Conservation (phyloP, 2,329 filamentous ascomycete genomes). For the Aspergillus sp. region DNA sequence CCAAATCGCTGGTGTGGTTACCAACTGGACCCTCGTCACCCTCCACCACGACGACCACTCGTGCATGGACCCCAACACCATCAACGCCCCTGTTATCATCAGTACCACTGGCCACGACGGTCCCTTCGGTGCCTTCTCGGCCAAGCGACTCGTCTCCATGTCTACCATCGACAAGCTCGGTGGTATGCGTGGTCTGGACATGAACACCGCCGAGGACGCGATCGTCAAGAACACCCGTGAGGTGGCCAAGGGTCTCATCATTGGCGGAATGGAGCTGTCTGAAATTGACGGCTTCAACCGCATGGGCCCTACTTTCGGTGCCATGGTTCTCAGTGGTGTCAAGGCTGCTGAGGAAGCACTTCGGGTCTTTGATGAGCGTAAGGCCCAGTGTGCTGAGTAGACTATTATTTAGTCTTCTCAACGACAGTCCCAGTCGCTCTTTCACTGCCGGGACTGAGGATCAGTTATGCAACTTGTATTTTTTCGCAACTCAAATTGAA, state of each 20-base stretch:
- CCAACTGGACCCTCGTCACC: constrained; percentile 91
- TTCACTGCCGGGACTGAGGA: constrained; percentile 1
- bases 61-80: constrained; percentile 97
- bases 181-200: constrained; percentile 91
- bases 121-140: constrained; percentile 86
- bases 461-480: background rate
- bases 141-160: constrained; percentile 90
- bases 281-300: constrained; percentile 89
- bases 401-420: background rate
- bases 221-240: constrained; percentile 92
- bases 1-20: constrained; percentile 83
- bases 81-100: constrained; percentile 86
- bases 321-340: constrained; percentile 83
- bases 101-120: constrained; percentile 89
- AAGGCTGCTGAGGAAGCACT: constrained; percentile 89
- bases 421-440: constrained; percentile 5
- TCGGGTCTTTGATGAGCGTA: constrained; percentile 72
- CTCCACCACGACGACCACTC: constrained; percentile 87
- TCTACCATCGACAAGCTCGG: constrained; percentile 77
- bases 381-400: constrained; percentile 68
- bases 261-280: constrained; percentile 92
- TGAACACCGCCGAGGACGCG: constrained; percentile 87
- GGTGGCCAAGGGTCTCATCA: constrained; percentile 81
- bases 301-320: constrained; percentile 87
- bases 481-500: background rate